Evolutionary conservation across 2,329 filamentous ascomycete species (phyloP), one percentile per base, ranked within the genome.

Genomic region (Ceratocystis albifundus): DNA sequence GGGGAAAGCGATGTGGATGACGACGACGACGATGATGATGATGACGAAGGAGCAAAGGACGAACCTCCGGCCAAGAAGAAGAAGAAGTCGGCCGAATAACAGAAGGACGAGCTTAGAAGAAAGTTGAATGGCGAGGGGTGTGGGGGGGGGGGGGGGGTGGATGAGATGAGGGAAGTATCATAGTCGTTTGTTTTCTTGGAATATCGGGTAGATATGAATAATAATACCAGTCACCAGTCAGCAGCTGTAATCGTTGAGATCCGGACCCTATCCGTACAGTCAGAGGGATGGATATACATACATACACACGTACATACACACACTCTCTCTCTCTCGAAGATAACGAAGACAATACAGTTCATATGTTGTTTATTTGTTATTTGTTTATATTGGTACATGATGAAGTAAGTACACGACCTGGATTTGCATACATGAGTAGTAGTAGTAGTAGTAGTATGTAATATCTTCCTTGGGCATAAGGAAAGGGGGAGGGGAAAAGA

Each of bases 21-120:
- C 1, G 78, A 76, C 8, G 76, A 76, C 2, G 78, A 75, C 7
- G 79, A 78, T 4, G 76, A 76, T 1, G 78, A 75, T 6, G 79
- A 78, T 4, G 76, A 76, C 1, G 78, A 76, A 7, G 76, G 77
- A 0, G 72, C 74, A 5, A 74, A 75, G 7, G 76, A 79, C 61
- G 77, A 78, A 20, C 75, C 79, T 70, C 74, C 74, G 46, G 79
- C 79, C 5, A 80, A 79, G 73, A 82, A 81, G 77, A 82, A 81
- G 75, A 82, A 81, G 75, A 77, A 75, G 73, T 75, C 32, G 73
- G 69, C 64, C 75, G 67, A 69, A 44, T 61, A 64, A 62, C 66
- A 32, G 5, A 25, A 41, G 36, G 36, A 12, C 36, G 10, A 41
- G 28, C 20, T 17, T 15, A n/a, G 17, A 0, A n/a, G 17, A 0